Conservation (phyloP, 768 basidiomycete genomes). For the Boletus pseudopeckii region DNA sequence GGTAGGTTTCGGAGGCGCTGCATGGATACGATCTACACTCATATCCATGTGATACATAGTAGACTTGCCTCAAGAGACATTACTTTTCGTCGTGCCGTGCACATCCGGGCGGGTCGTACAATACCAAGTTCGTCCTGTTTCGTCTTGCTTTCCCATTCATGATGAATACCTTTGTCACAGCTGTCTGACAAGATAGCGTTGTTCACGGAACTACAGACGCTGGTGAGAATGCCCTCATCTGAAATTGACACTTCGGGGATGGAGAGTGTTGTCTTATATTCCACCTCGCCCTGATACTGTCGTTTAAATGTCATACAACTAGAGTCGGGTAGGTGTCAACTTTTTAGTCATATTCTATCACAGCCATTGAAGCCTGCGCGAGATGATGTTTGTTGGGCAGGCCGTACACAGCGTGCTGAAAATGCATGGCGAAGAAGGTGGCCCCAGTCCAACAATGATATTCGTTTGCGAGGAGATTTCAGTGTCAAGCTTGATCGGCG, state of each 20-base stretch:
- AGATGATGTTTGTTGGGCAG: background rate
- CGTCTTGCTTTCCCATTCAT: background rate
- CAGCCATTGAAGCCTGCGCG: background rate
- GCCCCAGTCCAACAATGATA: too few relatives aligned
- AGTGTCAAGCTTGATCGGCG: background rate
- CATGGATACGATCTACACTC: background rate
- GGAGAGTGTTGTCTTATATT: background rate
- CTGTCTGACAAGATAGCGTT: slow-evolving; percentile 43
- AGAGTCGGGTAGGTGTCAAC: background rate
- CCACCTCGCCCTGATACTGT: background rate
- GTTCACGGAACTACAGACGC: slow-evolving; percentile 34
- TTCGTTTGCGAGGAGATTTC: background rate
- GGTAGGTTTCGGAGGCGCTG: background rate
- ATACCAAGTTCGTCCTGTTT: slow-evolving; percentile 54
- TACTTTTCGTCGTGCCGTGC: slow-evolving; percentile 74
- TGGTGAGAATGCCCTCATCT: slow-evolving; percentile 22
- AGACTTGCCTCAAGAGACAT: slow-evolving; percentile 42
- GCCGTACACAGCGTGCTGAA: background rate
- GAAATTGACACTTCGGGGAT: slow-evolving; percentile 12
- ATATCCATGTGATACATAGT: background rate
- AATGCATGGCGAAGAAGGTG: background rate
- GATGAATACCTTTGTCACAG: slow-evolving; percentile 25
- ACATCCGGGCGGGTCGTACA: slow-evolving; percentile 71
- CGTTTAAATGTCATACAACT: background rate
- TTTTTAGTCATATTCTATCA: background rate